Base-by-base conservation (phyloP, 2,329 filamentous ascomycete genomes). In the Botrytis fragariae region DNA sequence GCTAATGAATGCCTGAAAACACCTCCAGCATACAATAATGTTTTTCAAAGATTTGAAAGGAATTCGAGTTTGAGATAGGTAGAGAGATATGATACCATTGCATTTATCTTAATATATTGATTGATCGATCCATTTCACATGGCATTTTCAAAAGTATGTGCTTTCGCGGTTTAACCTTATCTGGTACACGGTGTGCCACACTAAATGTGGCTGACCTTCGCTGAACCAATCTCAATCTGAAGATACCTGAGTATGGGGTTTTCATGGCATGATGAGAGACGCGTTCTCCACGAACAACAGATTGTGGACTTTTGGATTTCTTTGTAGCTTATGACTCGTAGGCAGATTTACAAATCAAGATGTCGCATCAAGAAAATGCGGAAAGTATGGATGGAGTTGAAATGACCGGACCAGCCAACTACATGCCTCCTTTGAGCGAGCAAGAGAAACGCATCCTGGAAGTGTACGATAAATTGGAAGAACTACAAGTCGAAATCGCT, bases 401-500 rank as follows among this genome's bases (percentile, higher is more conserved):
- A 70, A 71, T 74, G 29, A 75, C 74, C 5, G 73, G 69, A 4
- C 39, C 37, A 18, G 74, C 71, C 29, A 32, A 57, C 25, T 69
- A 74, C 8, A 60, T 39, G 74, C 84, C 90, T 54, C 84, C 86
- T 12, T 84, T 95, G 61, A 92, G 91, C 1, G 86, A 89, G 51
- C 86, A 88, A 74, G 93, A 97, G 82, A 84, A 86, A 78, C 86
- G 86, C 76, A 86, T 92, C 42, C 84, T 96, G 51, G 86, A 89
- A 59, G 86, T 95, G 67, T 92, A 93, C 82, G 90, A 94, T 80
- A 87, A 87, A 76, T 84, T 94, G 39, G 89, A 91, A 79, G 89
- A 93, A 80, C 85, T 95, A 62, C 88, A 90, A 78, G 83, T 95
- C 35, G 91, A 96, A 83, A 88, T 90, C 72, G 90, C 90, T 54